These are phyloP conservation scores for Ascochyta fabae DNA, from an alignment of 2,329 filamentous ascomycete species.

Conservation along the genomic window DNA sequence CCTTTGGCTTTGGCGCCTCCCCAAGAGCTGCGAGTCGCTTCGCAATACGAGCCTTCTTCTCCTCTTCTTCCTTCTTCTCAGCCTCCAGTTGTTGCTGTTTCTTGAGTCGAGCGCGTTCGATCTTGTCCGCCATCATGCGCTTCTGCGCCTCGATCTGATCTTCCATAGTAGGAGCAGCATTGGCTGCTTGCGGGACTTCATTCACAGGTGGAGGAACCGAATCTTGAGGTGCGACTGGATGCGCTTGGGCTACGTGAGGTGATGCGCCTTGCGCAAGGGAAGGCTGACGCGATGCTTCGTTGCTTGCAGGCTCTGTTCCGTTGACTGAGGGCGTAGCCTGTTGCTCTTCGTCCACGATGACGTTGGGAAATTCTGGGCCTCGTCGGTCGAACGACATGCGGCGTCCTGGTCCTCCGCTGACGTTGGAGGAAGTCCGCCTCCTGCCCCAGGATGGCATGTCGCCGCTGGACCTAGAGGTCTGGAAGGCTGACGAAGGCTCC, in stretches of 20 bases:
- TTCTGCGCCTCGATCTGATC: conserved; percentile 69
- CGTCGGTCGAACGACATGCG: conserved; percentile 64
- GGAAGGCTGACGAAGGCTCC: conserved; percentile 86
- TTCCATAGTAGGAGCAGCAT: conserved; percentile 59
- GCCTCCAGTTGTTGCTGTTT: conserved; percentile 63
- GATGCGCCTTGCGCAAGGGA: conserved; percentile 37
- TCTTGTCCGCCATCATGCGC: conserved; percentile 72
- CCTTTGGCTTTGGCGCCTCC: conserved; percentile 54
- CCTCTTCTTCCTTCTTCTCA: conserved; percentile 75
- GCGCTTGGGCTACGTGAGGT: conserved; percentile 40
- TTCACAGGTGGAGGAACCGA: conserved; percentile 36
- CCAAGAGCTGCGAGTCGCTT: conserved; percentile 75
- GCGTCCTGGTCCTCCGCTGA: conserved; percentile 81
- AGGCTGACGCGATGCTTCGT: conserved; percentile 31
- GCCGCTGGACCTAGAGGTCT: conserved; percentile 75
- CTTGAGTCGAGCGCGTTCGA: conserved; percentile 71
- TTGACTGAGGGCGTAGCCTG: conserved; percentile 42
- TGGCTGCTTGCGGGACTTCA: conserved; percentile 35
- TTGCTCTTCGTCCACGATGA: conserved; percentile 37
- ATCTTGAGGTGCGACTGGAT: conserved; percentile 46
- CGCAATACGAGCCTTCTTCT: conserved; percentile 71
- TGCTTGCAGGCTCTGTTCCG: conserved; percentile 30
- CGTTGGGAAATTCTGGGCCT: conserved; percentile 47
- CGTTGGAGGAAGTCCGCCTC: conserved; percentile 86
- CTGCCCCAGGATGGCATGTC: conserved; percentile 69